Base-by-base conservation (phyloP, 1,139 yeast species). In the Suhomyces choctaworum region DNA sequence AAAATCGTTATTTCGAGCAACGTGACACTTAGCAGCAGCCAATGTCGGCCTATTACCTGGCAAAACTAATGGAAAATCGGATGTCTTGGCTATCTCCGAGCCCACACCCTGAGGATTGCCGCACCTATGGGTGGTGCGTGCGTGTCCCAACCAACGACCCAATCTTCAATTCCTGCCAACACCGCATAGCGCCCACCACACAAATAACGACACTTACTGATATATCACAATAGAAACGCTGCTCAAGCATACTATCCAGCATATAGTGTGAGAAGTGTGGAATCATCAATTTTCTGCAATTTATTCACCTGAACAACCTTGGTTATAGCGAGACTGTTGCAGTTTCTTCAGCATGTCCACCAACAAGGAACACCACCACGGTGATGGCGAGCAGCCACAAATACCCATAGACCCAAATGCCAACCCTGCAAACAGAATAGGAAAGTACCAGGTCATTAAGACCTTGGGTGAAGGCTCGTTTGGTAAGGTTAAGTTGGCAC, bases 401-500 rank as follows among this genome's bases (percentile, higher is more conserved):
- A 45, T 36, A 39, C 56, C 55, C 25, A 39, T 48, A 19, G 67
- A 61, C 31, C 60, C 66, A 5, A 55, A 51, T 36, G 60, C 50
- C 10, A 62, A 63, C 37, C 67, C 69, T 2, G 78, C 51, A 56
- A 74, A 52, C 50, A 57, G 89, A 37, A 87, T 90, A 41, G 98
- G 97, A 12, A 82, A 94, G 51, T 94, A 94, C 63, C 97, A 90
- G 58, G 84, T 94, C 40, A 85, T 92, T 52, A 88, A 90, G 60
- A 90, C 97, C 3, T 70, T 92, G 17, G 98, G 98, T 20, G 97
- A 92, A 60, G 98, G 98, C 16, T 90, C 97, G 1, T 92, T 92
- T 57, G 98, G 98, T 51, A 92, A 92, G 58, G 98, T 92, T 49
- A 92, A 92, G 58, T 71, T 92, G 52, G 98, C 98, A 1, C 90